A percentile compares a stretch with the other conserved stretches of the same genome.
Evolutionary conservation across 306 rosid species (phyloP).

Genomic region (Cicer bijugum): DNA sequence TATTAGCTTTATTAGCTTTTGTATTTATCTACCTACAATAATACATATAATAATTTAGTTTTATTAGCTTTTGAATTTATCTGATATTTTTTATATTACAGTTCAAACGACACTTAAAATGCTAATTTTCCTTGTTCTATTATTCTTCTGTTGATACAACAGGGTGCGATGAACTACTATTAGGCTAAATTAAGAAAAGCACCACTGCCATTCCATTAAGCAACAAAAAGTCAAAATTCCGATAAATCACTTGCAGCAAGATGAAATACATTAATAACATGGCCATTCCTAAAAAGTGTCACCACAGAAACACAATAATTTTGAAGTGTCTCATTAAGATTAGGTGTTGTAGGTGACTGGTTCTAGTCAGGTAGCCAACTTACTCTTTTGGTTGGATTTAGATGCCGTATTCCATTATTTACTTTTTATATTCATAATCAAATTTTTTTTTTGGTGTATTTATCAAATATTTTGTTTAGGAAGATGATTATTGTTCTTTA

Average conservation of each 20-base stretch:
- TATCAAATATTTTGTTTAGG: no score
- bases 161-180: conserved; percentile 77
- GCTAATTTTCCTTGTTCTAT: not conserved
- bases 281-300: not conserved
- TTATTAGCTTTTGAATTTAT: not conserved
- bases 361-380: conserved; percentile 71
- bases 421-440: no score
- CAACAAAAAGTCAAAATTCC: no score
- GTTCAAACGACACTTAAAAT: not conserved
- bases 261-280: not conserved
- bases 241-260: not conserved
- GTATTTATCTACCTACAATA: not conserved
- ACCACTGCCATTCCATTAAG: not conserved
- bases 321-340: no score
- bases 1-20: not conserved
- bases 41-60: not conserved
- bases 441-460: no score
- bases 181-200: not conserved
- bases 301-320: not conserved
- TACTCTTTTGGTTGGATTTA: conserved; percentile 8
- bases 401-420: no score
- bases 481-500: no score
- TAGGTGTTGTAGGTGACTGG: not conserved
- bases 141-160: conserved; percentile 37
- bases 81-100: not conserved